Conservation (phyloP, 176 grass and related monocot species). For the Bonia amplexicaulis region DNA sequence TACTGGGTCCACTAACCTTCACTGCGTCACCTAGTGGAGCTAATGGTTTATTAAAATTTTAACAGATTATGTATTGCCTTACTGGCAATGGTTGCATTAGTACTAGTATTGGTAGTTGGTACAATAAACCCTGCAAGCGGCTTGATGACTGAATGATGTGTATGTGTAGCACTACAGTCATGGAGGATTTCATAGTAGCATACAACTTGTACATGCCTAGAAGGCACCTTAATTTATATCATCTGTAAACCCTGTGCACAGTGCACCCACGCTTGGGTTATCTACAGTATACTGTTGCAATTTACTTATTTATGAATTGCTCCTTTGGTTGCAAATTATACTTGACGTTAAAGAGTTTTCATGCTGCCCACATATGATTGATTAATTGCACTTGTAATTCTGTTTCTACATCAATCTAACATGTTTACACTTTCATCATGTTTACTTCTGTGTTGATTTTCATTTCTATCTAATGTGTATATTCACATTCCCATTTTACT, state of each 20-base stretch:
- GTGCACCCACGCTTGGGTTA: not conserved
- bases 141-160: not conserved
- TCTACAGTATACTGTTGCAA: not conserved
- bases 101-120: not conserved
- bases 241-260: not conserved
- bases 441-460: not conserved
- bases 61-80: not conserved
- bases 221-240: not conserved
- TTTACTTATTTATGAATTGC: conserved; percentile 1
- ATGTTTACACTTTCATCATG: not conserved
- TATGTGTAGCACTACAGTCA: not conserved
- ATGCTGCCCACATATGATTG: not conserved
- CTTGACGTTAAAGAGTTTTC: not conserved
- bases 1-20: not conserved
- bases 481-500: not conserved
- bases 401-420: not conserved
- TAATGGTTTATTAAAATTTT: not conserved
- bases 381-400: not conserved
- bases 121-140: not conserved
- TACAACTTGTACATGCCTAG: not conserved
- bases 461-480: not conserved
- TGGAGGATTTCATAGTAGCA: not conserved
- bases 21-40: not conserved
- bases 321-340: not conserved
- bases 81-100: not conserved